phyloP scores from a whole-genome alignment of 2,329 filamentous ascomycete species.

The Xylaria multiplex region DNA sequence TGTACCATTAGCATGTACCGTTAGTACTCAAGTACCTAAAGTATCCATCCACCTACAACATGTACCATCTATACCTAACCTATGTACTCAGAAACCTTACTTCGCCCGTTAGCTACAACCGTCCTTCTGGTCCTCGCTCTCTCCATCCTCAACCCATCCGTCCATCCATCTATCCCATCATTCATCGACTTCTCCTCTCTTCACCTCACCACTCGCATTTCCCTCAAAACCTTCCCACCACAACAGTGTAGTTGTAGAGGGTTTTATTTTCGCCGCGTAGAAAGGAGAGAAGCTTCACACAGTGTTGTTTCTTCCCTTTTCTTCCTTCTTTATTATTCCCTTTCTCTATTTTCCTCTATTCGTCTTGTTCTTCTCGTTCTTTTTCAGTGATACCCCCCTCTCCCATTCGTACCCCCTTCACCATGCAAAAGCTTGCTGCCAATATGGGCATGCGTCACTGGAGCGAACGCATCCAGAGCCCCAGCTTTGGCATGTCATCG shows the following conservation, averaged over 20 bases:
- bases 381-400: constrained; percentile 44
- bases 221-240: constrained; percentile 40
- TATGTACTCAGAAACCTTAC: constrained; percentile 10
- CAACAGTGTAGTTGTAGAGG: constrained; percentile 43
- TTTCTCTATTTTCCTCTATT: constrained; percentile 39
- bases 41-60: background rate
- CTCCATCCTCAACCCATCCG: constrained; percentile 42
- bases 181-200: constrained; percentile 38
- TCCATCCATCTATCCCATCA: constrained; percentile 39
- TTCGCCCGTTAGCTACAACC: constrained; percentile 10
- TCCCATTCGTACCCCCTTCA: constrained; percentile 50
- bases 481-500: constrained; percentile 71
- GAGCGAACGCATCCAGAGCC: constrained; percentile 73
- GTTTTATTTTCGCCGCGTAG: constrained; percentile 39
- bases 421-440: constrained; percentile 73
- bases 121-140: constrained; percentile 34
- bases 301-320: constrained; percentile 43
- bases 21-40: background rate
- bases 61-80: no score
- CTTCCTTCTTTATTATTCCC: constrained; percentile 43
- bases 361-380: constrained; percentile 38
- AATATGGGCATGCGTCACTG: constrained; percentile 79
- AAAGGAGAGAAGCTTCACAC: constrained; percentile 43
- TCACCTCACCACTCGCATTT: constrained; percentile 45
- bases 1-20: background rate